Percentiles rank a stretch among this genome's conserved stretches.
These are phyloP conservation scores for Penicillium sp. DNA, from an alignment of 2,329 filamentous ascomycete genomes.

Conservation along the genomic window DNA sequence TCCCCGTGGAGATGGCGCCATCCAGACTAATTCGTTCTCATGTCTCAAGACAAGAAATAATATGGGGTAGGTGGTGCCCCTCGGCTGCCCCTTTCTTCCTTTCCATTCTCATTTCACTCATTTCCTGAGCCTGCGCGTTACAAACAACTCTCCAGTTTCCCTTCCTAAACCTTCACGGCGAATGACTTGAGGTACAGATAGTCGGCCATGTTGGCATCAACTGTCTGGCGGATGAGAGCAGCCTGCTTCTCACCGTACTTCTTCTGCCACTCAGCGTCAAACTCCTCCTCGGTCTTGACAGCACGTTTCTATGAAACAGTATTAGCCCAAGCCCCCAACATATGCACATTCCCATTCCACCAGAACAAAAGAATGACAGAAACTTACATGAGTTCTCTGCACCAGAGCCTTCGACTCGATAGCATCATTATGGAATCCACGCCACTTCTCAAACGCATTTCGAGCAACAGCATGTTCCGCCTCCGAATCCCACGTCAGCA, in stretches of 20 bases:
- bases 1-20: constrained; percentile 27
- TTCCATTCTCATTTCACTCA: not conserved
- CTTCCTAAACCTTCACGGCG: constrained; percentile 51
- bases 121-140: not conserved
- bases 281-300: constrained; percentile 52
- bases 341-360: not conserved
- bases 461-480: constrained; percentile 68
- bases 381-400: constrained; percentile 50
- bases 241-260: constrained; percentile 62
- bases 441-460: constrained; percentile 91
- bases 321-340: constrained; percentile 5
- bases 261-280: constrained; percentile 58
- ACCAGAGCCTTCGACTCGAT: constrained; percentile 76
- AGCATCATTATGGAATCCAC: constrained; percentile 93
- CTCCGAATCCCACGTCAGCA: constrained; percentile 81
- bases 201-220: constrained; percentile 58
- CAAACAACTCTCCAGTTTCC: not conserved
- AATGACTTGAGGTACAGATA: constrained; percentile 67
- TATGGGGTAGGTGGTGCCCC: not conserved
- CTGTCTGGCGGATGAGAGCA: constrained; percentile 57
- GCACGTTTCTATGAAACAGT: constrained; percentile 17
- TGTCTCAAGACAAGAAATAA: constrained; percentile 1
- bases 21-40: constrained; percentile 29
- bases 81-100: not conserved
- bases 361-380: not conserved